phyloP scores from a whole-genome alignment of 163 green algal genomes.

The Scenedesmus sp. region DNA sequence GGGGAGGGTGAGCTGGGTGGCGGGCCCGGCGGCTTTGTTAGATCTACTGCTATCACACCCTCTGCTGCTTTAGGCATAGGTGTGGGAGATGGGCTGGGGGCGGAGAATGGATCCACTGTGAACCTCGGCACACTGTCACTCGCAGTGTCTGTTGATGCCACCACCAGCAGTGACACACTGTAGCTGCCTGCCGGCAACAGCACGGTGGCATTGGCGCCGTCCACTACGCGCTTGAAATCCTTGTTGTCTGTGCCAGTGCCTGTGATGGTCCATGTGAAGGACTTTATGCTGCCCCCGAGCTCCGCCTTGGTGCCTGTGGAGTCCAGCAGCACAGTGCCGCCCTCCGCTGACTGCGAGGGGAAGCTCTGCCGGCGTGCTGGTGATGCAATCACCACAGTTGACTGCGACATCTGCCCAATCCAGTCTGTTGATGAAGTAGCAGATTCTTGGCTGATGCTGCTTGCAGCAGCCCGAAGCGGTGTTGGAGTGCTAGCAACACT shows the following conservation, averaged over 20 bases:
- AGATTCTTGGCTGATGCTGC: background rate
- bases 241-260: background rate
- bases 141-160: background rate
- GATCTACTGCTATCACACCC: background rate
- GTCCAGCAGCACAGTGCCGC: slow-evolving; percentile 10
- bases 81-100: background rate
- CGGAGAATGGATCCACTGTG: background rate
- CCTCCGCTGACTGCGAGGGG: background rate
- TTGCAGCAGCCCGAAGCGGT: background rate
- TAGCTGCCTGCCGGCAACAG: background rate
- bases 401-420: slow-evolving; percentile 29
- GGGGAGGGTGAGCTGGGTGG: background rate
- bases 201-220: slow-evolving; percentile 3
- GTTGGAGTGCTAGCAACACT: background rate
- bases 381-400: background rate
- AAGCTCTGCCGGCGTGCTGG: background rate
- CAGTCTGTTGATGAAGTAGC: background rate
- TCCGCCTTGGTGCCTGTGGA: background rate
- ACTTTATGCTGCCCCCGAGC: background rate
- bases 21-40: background rate
- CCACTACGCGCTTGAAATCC: background rate
- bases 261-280: slow-evolving; percentile 8
- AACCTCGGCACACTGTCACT: slow-evolving; percentile 9
- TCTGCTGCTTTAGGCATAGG: background rate
- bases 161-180: background rate